A percentile compares a stretch with the other conserved stretches of the same genome.
phyloP scores from a whole-genome alignment of 2,329 filamentous ascomycete species.

The Pseudopithomyces chartarum region DNA sequence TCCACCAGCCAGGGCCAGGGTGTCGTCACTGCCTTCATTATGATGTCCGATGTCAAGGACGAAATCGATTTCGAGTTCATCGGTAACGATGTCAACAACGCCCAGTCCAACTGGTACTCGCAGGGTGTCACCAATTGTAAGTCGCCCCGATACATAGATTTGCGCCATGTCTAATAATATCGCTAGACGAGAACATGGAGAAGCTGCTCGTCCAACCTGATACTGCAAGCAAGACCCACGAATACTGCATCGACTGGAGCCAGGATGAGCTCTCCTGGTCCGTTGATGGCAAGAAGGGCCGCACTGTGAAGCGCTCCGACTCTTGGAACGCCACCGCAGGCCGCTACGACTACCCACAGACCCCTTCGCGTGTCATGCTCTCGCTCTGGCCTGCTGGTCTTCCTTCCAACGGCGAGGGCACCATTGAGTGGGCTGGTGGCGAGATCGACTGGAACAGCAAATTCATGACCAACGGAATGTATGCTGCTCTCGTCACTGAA shows the following conservation, averaged over 20 bases:
- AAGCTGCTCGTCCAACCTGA: slow-evolving; percentile 68
- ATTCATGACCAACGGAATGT: slow-evolving; percentile 85
- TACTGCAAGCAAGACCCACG: slow-evolving; percentile 80
- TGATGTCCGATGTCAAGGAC: slow-evolving; percentile 94
- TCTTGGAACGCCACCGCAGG: slow-evolving; percentile 87
- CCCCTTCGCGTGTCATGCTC: slow-evolving; percentile 85
- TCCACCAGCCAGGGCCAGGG: slow-evolving; percentile 83
- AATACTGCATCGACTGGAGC: slow-evolving; percentile 92
- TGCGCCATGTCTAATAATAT: slow-evolving; percentile 3
- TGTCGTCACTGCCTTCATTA: slow-evolving; percentile 96
- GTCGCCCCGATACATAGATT: slow-evolving; percentile 42
- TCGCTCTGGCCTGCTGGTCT: slow-evolving; percentile 96
- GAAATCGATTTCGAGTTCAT: slow-evolving; percentile 98
- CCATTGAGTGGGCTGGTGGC: slow-evolving; percentile 90
- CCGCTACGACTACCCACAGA: slow-evolving; percentile 88
- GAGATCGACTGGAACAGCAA: slow-evolving; percentile 81
- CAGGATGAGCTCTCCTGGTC: slow-evolving; percentile 86
- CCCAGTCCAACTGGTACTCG: slow-evolving; percentile 97
- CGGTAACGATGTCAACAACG: slow-evolving; percentile 74
- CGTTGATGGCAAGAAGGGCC: slow-evolving; percentile 78
- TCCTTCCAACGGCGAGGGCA: slow-evolving; percentile 77
- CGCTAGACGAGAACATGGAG: slow-evolving; percentile 72
- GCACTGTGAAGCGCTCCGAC: slow-evolving; percentile 73
- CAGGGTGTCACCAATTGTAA: slow-evolving; percentile 90
- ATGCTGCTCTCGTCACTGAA: slow-evolving; percentile 79